Evolutionary conservation across 768 basidiomycete species (phyloP).

Genomic region (Tylopilus vinaceipallidus): DNA sequence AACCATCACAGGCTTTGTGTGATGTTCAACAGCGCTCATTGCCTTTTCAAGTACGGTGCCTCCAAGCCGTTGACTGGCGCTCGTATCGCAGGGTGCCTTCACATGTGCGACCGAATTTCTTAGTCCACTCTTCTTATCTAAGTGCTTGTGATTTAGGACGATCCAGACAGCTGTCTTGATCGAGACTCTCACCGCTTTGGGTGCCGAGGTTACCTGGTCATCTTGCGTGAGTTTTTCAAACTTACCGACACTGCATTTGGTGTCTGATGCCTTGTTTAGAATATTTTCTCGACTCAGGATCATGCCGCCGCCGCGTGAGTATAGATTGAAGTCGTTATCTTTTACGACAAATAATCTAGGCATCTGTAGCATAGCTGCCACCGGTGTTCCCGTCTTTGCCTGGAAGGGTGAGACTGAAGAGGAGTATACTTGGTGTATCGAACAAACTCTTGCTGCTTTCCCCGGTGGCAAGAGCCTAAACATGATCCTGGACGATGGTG

Average conservation of each 20-base stretch:
- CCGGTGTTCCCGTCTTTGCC: slow-evolving; percentile 96
- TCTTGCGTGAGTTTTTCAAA: slow-evolving; percentile 69
- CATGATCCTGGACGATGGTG: slow-evolving; percentile 99
- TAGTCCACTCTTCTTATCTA: background rate
- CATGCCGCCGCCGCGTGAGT: slow-evolving; percentile 96
- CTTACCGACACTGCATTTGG: background rate
- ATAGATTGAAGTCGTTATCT: background rate
- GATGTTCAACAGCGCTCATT: slow-evolving; percentile 13
- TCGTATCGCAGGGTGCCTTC: slow-evolving; percentile 95
- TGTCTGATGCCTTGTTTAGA: slow-evolving; percentile 43
- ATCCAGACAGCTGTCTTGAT: slow-evolving; percentile 99
- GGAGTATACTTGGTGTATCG: slow-evolving; percentile 97
- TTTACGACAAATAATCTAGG: background rate
- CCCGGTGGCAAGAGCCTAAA: slow-evolving; percentile 79
- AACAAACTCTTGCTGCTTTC: slow-evolving; percentile 92
- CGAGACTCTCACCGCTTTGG: slow-evolving; percentile 92
- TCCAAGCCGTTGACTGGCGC: slow-evolving; percentile 89
- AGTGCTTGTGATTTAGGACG: slow-evolving; percentile 60
- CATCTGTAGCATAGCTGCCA: slow-evolving; percentile 80
- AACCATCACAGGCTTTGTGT: background rate
- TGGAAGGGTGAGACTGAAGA: slow-evolving; percentile 99
- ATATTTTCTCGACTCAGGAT: slow-evolving; percentile 99
- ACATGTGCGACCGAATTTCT: slow-evolving; percentile 64
- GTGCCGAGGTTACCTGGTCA: slow-evolving; percentile 98
- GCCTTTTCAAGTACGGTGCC: slow-evolving; percentile 59